Percentiles rank a stretch among this genome's conserved stretches.
These are phyloP conservation scores for Leptographium flavum DNA, from an alignment of 2,329 filamentous ascomycete genomes.

Conservation along the genomic window DNA sequence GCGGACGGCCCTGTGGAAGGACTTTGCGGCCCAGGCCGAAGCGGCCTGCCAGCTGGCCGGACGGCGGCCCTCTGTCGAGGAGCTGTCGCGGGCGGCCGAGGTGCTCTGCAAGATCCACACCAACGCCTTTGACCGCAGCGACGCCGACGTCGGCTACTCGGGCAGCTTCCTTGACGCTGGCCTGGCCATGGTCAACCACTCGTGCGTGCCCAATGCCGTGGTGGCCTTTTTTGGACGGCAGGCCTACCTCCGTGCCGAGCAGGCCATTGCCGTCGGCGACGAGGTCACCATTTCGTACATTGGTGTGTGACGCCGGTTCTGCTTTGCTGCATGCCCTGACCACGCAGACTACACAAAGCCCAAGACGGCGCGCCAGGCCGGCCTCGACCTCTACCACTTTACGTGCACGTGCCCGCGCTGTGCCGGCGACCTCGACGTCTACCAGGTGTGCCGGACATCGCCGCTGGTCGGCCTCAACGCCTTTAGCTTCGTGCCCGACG, in stretches of 20 bases:
- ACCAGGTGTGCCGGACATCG: conserved; percentile 31
- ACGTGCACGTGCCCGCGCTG: conserved; percentile 36
- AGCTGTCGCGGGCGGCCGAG: conserved; percentile 25
- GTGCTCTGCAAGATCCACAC: conserved; percentile 46
- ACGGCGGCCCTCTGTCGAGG: conserved; percentile 20
- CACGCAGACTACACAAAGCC: conserved; percentile 32
- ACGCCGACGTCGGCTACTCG: conserved; percentile 34
- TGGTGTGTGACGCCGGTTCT: conserved; percentile 22
- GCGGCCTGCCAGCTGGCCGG: conserved; percentile 34
- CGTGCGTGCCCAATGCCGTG: conserved; percentile 44
- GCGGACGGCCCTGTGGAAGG: conserved; percentile 24
- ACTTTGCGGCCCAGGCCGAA: conserved; percentile 33
- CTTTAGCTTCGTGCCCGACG: conserved; percentile 29
- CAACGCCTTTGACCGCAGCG: conserved; percentile 45
- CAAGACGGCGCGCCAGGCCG: conserved; percentile 24
- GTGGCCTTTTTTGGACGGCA: conserved; percentile 39
- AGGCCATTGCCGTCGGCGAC: conserved; percentile 32
- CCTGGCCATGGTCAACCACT: conserved; percentile 48
- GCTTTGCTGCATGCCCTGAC: background rate
- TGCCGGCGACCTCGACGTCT: conserved; percentile 34
- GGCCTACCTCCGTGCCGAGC: conserved; percentile 35
- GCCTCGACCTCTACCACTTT: conserved; percentile 37
- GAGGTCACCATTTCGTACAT: conserved; percentile 50
- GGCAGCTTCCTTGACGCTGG: conserved; percentile 42
- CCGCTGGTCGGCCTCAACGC: conserved; percentile 28